Evolutionary conservation across 225 moss, liverwort and hornwort species (phyloP).

Genomic region (Takakia lepidozioides): DNA sequence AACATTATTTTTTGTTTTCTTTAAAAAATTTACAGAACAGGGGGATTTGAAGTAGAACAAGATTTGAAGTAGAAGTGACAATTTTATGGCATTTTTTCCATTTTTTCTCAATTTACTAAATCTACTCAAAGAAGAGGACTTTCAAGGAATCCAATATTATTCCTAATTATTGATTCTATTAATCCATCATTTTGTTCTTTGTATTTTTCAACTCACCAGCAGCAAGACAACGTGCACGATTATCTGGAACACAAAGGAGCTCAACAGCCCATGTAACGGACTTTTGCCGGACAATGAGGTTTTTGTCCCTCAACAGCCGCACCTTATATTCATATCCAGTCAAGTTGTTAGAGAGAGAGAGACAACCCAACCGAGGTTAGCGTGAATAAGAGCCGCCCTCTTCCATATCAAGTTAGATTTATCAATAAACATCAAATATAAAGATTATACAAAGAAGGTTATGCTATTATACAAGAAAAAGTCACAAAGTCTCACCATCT

Average conservation of each 20-base stretch:
- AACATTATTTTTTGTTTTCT: not conserved
- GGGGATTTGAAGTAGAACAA: too few species aligned
- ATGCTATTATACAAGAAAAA: not conserved
- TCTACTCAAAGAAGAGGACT: too few species aligned
- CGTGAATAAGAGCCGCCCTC: too few species aligned
- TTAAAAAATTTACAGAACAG: too few species aligned
- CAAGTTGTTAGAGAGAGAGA: not conserved
- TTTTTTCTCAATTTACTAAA: too few species aligned
- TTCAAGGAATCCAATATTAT: too few species aligned
- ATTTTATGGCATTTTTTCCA: too few species aligned
- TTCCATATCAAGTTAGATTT: too few species aligned
- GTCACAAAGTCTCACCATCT: constrained; percentile 25
- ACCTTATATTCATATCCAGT: constrained; percentile 18
- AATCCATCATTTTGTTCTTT: too few species aligned
- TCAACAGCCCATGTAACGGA: constrained; percentile 63
- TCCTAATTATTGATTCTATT: too few species aligned
- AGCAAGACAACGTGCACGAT: constrained; percentile 55
- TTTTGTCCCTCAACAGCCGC: constrained; percentile 29
- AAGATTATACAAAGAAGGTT: not conserved
- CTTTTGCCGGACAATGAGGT: constrained; percentile 38
- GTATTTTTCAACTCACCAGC: constrained; percentile 63
- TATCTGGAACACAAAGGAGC: constrained; percentile 63
- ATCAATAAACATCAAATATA: not conserved
- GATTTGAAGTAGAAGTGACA: too few species aligned
- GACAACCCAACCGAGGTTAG: not conserved